Base-by-base conservation (phyloP, 2,329 filamentous ascomycete genomes). In the Penicillium oxalicum region DNA sequence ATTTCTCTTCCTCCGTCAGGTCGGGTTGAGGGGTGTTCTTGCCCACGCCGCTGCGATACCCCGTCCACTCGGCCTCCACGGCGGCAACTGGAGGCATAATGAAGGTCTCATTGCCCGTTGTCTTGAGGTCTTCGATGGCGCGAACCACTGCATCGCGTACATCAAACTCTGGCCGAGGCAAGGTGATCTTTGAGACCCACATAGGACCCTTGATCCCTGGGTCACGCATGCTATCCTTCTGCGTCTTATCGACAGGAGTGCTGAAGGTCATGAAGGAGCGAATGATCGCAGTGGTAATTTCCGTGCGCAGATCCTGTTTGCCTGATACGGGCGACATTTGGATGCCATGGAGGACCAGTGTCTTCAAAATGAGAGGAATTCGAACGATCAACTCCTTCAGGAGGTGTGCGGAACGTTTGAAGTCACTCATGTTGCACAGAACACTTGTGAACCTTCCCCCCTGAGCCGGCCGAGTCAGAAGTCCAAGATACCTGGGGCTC, bases 281-380 rank as follows among this genome's bases (percentile, higher is more conserved):
- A n/a, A 95, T 66, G 12, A 93, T 71, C 26, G 81, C 78, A 48
- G 95, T 76, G 1, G 78, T 83, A 47, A 96, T 63, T 48, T 87
- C 85, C 11, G 86, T 91, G 44, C 79, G 79, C 4, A 95, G 71
- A 64, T 95, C 86, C 71, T 91, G 84, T 72, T 93, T 88, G 40
- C 82, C 80, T 4, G 85, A 81, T 6, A 82, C 83, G 32, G 84
- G 77, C 0, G 90, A 89, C 36, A 86, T 69, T 27, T 77, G 79
- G 6, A 95, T 74, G 2, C 62, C 57, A 61, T 74, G 71, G 18
- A 70, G 59, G 33, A 75, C 29, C 18, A 68, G 51, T 1, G 71
- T 74, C 52, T 69, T 72, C 24, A 75, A 47, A 38, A 75, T 56
- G 38, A 75, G 49, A 1, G 74, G 74, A 2, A 74, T 58, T 33